These are phyloP conservation scores for Erodium chrysanthum DNA, from an alignment of 441 rosid species.

Conservation along the genomic window DNA sequence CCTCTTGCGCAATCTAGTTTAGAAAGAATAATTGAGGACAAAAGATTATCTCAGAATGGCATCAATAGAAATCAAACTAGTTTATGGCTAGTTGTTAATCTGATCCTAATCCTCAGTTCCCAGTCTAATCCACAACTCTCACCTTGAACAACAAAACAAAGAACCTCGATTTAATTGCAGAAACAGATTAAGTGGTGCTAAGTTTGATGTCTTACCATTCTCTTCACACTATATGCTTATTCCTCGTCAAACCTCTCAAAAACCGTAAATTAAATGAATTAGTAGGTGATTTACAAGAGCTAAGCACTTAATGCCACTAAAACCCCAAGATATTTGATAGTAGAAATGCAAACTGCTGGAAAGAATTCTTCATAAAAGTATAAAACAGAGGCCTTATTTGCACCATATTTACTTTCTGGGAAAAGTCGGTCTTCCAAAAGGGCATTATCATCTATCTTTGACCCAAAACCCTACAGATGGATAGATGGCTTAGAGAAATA, in stretches of 20 bases:
- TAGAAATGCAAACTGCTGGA: background rate
- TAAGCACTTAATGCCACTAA: conserved; percentile 6
- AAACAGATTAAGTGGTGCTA: background rate
- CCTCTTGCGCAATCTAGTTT: background rate
- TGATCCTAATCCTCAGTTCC: background rate
- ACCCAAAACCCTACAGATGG: conserved; percentile 59
- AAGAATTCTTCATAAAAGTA: background rate
- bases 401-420: conserved; percentile 47
- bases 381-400: background rate
- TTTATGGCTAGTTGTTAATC: background rate
- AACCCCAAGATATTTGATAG: background rate
- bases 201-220: conserved; percentile 49
- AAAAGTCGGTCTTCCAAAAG: conserved; percentile 91
- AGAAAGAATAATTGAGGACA: background rate
- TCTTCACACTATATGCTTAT: conserved; percentile 76
- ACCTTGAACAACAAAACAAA: background rate
- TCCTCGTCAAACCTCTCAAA: conserved; percentile 77
- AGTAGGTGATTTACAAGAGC: conserved; percentile 2
- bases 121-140: background rate
- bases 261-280: conserved; percentile 1
- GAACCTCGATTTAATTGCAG: background rate
- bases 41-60: background rate
- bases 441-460: conserved; percentile 37
- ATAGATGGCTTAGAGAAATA: conserved; percentile 7
- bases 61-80: too few species aligned